These are phyloP conservation scores for Tetradesmus obliquus DNA, from an alignment of 139 green algal genomes.

Conservation along the genomic window DNA sequence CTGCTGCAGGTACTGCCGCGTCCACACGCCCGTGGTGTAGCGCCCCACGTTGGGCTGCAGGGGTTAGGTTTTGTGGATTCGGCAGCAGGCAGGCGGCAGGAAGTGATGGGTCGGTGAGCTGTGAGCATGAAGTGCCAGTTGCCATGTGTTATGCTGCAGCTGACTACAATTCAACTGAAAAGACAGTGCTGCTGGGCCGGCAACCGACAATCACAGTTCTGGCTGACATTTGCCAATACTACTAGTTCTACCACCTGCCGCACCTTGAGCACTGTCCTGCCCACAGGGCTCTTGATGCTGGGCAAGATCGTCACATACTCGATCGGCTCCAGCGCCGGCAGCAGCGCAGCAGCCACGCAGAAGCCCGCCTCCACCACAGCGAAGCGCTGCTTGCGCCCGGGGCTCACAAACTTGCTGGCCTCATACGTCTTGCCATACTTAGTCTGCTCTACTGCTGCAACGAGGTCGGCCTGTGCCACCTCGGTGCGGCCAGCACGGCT, in stretches of 20 bases:
- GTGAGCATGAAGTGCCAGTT: neutral
- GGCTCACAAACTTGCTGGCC: constrained; percentile 53
- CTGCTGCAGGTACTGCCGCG: constrained; percentile 81
- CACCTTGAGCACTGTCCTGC: constrained; percentile 83
- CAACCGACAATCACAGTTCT: too few relatives aligned
- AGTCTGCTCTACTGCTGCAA: constrained; percentile 69
- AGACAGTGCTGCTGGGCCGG: too few relatives aligned
- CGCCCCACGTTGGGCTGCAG: constrained; percentile 61
- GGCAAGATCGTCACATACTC: constrained; percentile 82
- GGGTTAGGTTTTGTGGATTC: neutral
- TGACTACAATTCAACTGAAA: neutral
- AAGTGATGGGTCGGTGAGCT: constrained; percentile 55
- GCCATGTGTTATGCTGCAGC: neutral
- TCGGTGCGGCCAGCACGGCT: constrained; percentile 61
- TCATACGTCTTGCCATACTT: constrained; percentile 60
- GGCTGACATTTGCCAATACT: too few relatives aligned
- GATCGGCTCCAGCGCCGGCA: constrained; percentile 91
- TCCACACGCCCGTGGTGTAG: constrained; percentile 72
- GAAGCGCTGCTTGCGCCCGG: constrained; percentile 62
- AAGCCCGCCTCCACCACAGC: constrained; percentile 84
- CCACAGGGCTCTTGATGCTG: constrained; percentile 77
- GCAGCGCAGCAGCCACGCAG: constrained; percentile 76
- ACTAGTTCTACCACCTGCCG: neutral
- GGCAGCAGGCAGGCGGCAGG: neutral
- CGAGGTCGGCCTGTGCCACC: constrained; percentile 72